Evolutionary conservation across 176 grass and related monocot species (phyloP).

Genomic region (Avena sativa): DNA sequence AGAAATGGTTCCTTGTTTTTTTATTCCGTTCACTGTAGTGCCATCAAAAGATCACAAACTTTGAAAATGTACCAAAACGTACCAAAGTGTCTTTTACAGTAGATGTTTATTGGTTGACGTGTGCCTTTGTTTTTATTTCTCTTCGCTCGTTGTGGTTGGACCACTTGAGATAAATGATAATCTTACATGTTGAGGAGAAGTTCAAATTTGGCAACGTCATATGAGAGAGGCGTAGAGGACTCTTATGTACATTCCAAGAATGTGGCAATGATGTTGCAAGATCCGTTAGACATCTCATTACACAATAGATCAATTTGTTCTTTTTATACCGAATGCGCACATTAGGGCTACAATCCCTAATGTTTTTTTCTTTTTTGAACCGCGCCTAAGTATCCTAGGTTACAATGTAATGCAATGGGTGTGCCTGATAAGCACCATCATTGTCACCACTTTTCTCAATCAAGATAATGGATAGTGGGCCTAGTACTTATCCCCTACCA

Average conservation of each 20-base stretch:
- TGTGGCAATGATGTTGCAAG: background rate
- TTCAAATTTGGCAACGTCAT: background rate
- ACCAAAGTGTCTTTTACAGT: background rate
- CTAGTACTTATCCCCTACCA: background rate
- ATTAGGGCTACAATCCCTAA: background rate
- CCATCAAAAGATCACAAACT: background rate
- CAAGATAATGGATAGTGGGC: background rate
- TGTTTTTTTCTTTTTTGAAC: background rate
- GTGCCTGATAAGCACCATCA: background rate
- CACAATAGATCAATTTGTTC: no score
- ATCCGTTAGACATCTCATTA: background rate
- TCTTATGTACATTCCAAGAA: background rate
- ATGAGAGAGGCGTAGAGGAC: background rate
- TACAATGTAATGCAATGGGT: background rate
- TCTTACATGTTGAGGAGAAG: background rate
- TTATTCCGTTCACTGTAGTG: background rate
- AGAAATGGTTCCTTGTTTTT: background rate
- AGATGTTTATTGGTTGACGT: background rate
- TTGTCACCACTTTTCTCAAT: background rate
- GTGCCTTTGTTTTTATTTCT: background rate
- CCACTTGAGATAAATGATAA: background rate
- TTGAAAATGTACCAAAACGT: background rate
- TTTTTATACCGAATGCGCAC: background rate
- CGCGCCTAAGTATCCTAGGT: background rate
- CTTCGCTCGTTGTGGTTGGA: no score